These are phyloP conservation scores for Boletus insuetus DNA, from an alignment of 768 basidiomycete species.

Conservation along the genomic window DNA sequence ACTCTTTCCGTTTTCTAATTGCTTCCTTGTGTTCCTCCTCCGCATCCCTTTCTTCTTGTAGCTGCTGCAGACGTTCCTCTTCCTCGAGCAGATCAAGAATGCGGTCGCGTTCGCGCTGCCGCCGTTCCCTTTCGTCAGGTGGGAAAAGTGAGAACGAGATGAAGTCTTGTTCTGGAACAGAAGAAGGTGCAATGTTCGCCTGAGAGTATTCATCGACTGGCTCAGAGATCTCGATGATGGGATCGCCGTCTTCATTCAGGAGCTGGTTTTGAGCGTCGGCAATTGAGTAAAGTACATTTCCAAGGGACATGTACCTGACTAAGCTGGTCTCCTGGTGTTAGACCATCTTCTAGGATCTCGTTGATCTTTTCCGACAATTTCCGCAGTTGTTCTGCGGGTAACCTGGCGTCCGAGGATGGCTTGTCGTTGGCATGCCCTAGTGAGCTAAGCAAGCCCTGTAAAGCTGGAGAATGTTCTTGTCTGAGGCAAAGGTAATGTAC, in stretches of 20 bases:
- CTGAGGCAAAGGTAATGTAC: constrained; percentile 3
- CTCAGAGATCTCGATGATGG: constrained; percentile 76
- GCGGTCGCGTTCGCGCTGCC: constrained; percentile 56
- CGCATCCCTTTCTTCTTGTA: constrained; percentile 39
- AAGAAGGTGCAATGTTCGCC: constrained; percentile 11
- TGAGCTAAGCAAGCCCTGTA: constrained; percentile 40
- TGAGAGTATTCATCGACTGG: constrained; percentile 36
- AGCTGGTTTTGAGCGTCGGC: constrained; percentile 41
- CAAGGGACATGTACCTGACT: constrained; percentile 56
- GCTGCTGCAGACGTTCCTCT: constrained; percentile 55
- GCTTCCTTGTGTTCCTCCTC: constrained; percentile 44
- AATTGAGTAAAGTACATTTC: constrained; percentile 18
- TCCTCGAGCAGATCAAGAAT: constrained; percentile 69
- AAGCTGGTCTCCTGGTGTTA: constrained; percentile 45
- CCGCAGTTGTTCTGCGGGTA: constrained; percentile 48
- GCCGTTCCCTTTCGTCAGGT: constrained; percentile 44
- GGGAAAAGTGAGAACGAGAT: constrained; percentile 47
- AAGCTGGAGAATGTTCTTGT: constrained; percentile 26
- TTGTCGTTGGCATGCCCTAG: constrained; percentile 24
- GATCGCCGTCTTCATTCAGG: constrained; percentile 74
- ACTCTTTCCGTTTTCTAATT: constrained; percentile 51
- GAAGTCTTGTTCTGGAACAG: constrained; percentile 42
- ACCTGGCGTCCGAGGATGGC: constrained; percentile 19
- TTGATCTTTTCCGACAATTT: constrained; percentile 59
- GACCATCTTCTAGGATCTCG: constrained; percentile 44